Conservation (phyloP, 176 grass and related monocot genomes). For the Secale cereale region DNA sequence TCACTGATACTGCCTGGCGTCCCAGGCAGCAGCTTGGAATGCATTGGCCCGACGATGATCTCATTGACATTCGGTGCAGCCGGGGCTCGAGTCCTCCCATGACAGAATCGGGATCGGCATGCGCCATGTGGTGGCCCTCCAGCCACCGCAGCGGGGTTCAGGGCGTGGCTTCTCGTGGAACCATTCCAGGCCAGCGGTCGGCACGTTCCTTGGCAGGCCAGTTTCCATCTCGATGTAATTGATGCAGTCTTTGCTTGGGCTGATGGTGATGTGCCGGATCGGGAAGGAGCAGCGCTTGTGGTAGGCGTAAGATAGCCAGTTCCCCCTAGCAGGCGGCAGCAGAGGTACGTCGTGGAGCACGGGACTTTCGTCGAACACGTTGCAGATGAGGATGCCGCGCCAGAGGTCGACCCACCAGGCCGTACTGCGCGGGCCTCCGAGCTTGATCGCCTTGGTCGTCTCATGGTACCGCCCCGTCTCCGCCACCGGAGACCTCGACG, state of each 20-base stretch:
- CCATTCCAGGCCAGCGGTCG: neutral
- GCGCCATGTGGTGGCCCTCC: neutral
- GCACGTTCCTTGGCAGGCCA: neutral
- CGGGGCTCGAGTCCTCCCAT: neutral
- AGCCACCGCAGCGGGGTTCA: neutral
- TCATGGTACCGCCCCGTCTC: no score
- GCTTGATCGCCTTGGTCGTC: no score
- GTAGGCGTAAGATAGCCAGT: neutral
- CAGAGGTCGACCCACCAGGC: no score
- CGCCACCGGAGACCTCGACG: no score
- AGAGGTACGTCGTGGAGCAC: neutral
- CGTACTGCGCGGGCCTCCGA: no score
- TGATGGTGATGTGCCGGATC: neutral
- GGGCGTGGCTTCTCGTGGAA: neutral
- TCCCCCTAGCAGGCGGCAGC: neutral
- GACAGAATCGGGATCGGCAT: neutral
- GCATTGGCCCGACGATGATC: neutral
- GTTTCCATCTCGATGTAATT: neutral
- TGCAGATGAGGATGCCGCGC: neutral
- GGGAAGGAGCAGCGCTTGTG: neutral
- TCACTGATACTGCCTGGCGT: neutral
- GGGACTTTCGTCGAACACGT: neutral
- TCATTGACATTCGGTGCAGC: neutral
- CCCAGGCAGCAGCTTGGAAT: neutral
- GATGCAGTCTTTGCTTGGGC: neutral